Conservation (phyloP, 148 eudicot species). For the Arbutus unedo region DNA sequence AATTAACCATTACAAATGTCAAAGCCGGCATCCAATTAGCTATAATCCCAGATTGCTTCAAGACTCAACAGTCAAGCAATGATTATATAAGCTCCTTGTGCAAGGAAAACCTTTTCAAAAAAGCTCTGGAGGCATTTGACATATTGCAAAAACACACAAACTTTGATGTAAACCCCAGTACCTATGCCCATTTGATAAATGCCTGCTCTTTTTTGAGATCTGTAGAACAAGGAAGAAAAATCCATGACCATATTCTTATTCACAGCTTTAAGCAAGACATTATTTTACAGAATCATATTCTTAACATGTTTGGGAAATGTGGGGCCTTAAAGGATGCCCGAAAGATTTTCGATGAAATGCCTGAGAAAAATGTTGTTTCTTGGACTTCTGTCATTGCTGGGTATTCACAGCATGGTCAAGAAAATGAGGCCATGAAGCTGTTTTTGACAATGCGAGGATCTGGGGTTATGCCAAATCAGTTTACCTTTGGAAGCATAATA, state of each 20-base stretch:
- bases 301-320: conserved; percentile 49
- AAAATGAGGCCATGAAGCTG: conserved; percentile 22
- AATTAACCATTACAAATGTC: conserved; percentile 12
- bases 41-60: conserved; percentile 12
- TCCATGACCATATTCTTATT: conserved; percentile 29
- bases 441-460: conserved; percentile 29
- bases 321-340: conserved; percentile 36
- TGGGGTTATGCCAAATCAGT: conserved; percentile 33
- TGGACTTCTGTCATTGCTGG: conserved; percentile 46
- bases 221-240: conserved; percentile 27
- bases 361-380: conserved; percentile 32
- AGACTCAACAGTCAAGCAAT: conserved; percentile 29
- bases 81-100: conserved; percentile 37
- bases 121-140: conserved; percentile 38
- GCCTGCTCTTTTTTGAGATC: conserved; percentile 42
- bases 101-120: conserved; percentile 28
- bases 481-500: conserved; percentile 35
- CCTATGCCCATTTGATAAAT: conserved; percentile 31
- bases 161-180: conserved; percentile 23
- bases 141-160: conserved; percentile 17
- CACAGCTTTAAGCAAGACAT: conserved; percentile 20
- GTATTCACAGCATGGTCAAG: conserved; percentile 33
- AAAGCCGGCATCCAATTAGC: conserved; percentile 9
- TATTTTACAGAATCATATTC: conserved; percentile 35
- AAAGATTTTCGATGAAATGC: conserved; percentile 37